Base-by-base conservation (phyloP, 108 stramenopile species). In the Bacterosira constricta region DNA sequence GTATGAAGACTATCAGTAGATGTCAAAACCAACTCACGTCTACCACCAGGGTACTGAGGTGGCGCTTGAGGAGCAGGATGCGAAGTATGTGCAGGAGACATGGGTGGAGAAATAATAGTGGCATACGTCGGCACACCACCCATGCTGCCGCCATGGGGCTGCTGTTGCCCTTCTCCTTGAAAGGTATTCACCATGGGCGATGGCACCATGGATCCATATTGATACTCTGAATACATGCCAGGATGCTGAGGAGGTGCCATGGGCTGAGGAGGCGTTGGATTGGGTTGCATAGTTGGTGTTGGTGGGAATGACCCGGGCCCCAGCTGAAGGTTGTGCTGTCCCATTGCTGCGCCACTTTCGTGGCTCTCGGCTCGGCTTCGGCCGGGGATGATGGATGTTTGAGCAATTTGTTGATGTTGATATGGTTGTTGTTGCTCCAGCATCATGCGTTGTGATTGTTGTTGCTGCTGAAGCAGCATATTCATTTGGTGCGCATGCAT, bases 401-500 rank as follows among this genome's bases (percentile, higher is more conserved):
- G 67, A 32, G 53, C 53, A 3, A 29, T 36, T 4, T 32, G 51
- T 44, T 18, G 50, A 36, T 36, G 21, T 36, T 59, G 37, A 36
- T 31, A 23, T 17, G 32, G 58, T 23, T 59, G 58, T 41, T 56
- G 54, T 25, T 34, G 34, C 54, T 56, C 51, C 7, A 56, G 37
- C 32, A 54, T 54, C 54, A 53, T 68, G 30, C 36, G 29, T 32
- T 68, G 67, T 7, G 73, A 63, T 74, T 80, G 73, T 27, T 75
- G 58, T 67, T 83, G 83, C 45, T 70, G 65, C 35, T 63, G 58
- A 1, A 66, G 63, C 17, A 76, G 66, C 49, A 76, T 76, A 50
- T 84, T 71, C 61, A 83, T 57, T 36, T 85, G 85, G 45, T 86
- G 85, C 12, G 77, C 61, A 69, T 86, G 82, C 50, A 68, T 65